Base-by-base conservation (phyloP, 2,329 filamentous ascomycete species). In the Hymenoscyphus salicellus region DNA sequence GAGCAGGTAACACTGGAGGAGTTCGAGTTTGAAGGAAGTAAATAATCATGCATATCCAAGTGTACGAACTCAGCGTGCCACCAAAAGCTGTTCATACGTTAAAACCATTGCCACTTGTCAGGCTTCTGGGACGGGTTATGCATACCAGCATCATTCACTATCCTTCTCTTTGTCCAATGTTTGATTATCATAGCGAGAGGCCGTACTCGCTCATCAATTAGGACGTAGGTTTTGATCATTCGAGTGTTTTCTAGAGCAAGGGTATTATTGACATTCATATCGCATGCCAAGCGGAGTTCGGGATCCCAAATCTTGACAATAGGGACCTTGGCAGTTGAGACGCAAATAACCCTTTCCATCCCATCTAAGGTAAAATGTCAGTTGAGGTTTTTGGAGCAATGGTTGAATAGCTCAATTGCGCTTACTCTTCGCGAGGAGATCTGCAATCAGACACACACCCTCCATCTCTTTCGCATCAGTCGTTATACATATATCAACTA, bases 251-350 rank as follows among this genome's bases (percentile, higher is more conserved):
- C 93, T 66, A 99, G 81, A 3, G 95, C 95, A 61, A 96, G 79
- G 0, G 93, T 95, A 73, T 98, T 99, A 80, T 99, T 99, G 79
- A 99, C 93, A 72, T 99, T 99, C 89, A 99, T 95, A 76, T 99
- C 95, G 77, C 93, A 97, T 17, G 93, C 91, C 60, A 99, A 82
- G 69, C 89, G 83, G 64, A 97, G 82, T 76, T 97, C 92, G 2
- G 95, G 95, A 76, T 99, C 95, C 93, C 95, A 99, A 63, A 97
- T 91, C 81, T 98, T 98, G 71, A 99, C 95, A 74, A 99, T 99
- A 3, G 95, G 94, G 16, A 99, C 95, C 78, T 97, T 98, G 65
- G 95, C 95, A 52, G 90, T 91, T 32, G 92, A 92, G 61, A 98
- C 92, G 76, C 95, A 99, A 28, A 97, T 91, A 1, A 99, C 93